Evolutionary conservation across 1,284 basidiomycete species (phyloP).

Genomic region (Microbotryomycetes sp.): DNA sequence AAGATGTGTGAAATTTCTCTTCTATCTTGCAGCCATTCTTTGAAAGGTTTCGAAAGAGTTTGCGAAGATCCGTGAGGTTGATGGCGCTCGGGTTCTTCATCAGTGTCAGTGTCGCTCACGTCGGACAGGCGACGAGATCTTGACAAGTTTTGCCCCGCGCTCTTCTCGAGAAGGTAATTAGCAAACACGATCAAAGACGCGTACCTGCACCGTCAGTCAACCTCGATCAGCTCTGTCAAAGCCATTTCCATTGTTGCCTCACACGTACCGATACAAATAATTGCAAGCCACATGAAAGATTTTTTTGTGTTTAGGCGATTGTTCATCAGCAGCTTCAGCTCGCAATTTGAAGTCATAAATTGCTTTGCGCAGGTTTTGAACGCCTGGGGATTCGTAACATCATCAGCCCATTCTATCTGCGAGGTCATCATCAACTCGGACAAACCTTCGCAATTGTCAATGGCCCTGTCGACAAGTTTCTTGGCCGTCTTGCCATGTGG

Average conservation of each 20-base stretch:
- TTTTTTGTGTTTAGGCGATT: slow-evolving; percentile 66
- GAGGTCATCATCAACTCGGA: neutral
- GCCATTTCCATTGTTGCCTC: slow-evolving; percentile 9
- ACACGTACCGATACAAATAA: slow-evolving; percentile 32
- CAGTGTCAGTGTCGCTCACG: slow-evolving; percentile 41
- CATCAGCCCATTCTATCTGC: slow-evolving; percentile 48
- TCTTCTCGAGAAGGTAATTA: slow-evolving; percentile 80
- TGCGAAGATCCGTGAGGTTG: slow-evolving; percentile 50
- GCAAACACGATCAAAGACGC: slow-evolving; percentile 90
- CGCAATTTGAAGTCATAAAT: slow-evolving; percentile 93
- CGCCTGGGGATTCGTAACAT: slow-evolving; percentile 51
- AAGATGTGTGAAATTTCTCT: slow-evolving; percentile 77
- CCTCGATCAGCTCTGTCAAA: slow-evolving; percentile 6
- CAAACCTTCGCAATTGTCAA: slow-evolving; percentile 53
- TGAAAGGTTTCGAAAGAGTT: slow-evolving; percentile 53
- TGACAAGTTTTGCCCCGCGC: slow-evolving; percentile 2
- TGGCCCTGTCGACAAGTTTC: slow-evolving; percentile 75
- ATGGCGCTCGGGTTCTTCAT: slow-evolving; percentile 36
- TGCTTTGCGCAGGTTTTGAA: slow-evolving; percentile 86
- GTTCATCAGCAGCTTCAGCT: slow-evolving; percentile 70
- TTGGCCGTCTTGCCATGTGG: slow-evolving; percentile 80
- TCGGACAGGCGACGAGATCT: slow-evolving; percentile 41
- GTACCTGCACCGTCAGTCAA: slow-evolving; percentile 56
- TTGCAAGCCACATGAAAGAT: slow-evolving; percentile 66
- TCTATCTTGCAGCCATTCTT: slow-evolving; percentile 72